A percentile compares a stretch with the other conserved stretches of the same genome.
Evolutionary conservation across 805 yeast species (phyloP).

Genomic region (Saccharomycopsis olivae): DNA sequence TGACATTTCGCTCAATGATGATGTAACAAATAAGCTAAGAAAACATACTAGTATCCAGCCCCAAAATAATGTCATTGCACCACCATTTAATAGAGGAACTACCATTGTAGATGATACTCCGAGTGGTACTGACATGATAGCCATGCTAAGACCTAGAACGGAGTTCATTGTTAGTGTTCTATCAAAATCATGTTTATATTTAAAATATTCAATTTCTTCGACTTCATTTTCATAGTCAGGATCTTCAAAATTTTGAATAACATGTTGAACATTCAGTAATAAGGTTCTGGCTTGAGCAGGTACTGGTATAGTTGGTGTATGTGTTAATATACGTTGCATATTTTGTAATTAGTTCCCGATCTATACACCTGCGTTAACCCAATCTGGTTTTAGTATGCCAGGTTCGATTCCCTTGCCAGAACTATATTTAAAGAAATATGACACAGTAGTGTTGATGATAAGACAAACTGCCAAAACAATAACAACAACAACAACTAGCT

Average conservation of each 20-base stretch:
- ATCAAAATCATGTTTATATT: conserved; percentile 61
- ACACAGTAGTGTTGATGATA: too few relatives aligned
- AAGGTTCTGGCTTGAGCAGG: background rate
- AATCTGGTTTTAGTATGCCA: too few relatives aligned
- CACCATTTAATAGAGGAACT: conserved; percentile 66
- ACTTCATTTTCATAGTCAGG: conserved; percentile 31
- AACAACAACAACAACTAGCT: too few relatives aligned
- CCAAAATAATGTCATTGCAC: conserved; percentile 62
- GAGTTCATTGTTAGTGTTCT: conserved; percentile 60
- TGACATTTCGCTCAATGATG: conserved; percentile 67
- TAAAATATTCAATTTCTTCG: conserved; percentile 53
- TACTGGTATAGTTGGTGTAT: background rate
- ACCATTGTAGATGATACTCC: conserved; percentile 67
- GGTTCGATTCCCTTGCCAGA: too few relatives aligned
- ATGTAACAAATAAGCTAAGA: conserved; percentile 52
- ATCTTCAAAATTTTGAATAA: conserved; percentile 19
- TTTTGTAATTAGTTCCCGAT: too few relatives aligned
- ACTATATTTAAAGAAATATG: too few relatives aligned
- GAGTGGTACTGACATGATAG: conserved; percentile 74
- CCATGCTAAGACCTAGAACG: conserved; percentile 68
- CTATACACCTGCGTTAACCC: too few relatives aligned
- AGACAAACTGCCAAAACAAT: too few relatives aligned
- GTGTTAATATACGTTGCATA: background rate
- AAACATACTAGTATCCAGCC: conserved; percentile 64
- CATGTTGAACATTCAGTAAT: background rate